Evolutionary conservation across 495 filamentous ascomycete genomes (phyloP), one percentile per base, ranked within the genome.

Genomic region (Thozetella sp.): DNA sequence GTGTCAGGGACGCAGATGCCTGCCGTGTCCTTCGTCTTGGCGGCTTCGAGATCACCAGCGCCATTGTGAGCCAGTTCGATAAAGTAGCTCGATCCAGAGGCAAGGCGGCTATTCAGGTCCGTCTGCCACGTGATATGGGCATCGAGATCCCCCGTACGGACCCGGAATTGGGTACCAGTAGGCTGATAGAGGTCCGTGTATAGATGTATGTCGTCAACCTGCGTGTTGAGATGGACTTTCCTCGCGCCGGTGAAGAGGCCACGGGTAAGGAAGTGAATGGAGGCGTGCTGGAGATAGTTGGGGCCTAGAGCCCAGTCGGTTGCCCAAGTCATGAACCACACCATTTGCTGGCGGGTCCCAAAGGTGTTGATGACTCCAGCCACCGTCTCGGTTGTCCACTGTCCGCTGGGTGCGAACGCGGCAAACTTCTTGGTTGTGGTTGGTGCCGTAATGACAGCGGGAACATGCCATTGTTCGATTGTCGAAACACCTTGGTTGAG

Each of bases 171-270:
- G 3, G 70, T 76, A 0, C 59, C 71, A 0, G 73, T 72, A 13
- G 72, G 69, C 12, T 51, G 20, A 67, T 88, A 88, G 46, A 88
- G 74, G 12, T 79, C 76, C 1, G 84, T 82, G 34, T 75, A 70
- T 4, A 88, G 68, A 61, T 87, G 82, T 80, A 88, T 83, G 66
- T 88, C 86, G 64, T 88, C 86, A 24, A 88, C 83, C 70, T 88
- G 86, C n/a, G 85, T 85, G 66, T 76, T 81, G 46, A 87, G 63
- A 62, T 83, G 79, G 55, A 82, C 72, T 51, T 84, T 78, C 51
- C 86, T 82, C 57, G 82, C 80, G 25, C 82, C 83, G 13, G 82
- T 73, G 60, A 83, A 81, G 2, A 86, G 61, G 34, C 86, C 86
- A 34, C 82, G 76, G 17, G 83, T 86, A 12, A 86, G 66, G 84